Conservation (phyloP, 2,329 filamentous ascomycete species). For the Akanthomyces lecanii region DNA sequence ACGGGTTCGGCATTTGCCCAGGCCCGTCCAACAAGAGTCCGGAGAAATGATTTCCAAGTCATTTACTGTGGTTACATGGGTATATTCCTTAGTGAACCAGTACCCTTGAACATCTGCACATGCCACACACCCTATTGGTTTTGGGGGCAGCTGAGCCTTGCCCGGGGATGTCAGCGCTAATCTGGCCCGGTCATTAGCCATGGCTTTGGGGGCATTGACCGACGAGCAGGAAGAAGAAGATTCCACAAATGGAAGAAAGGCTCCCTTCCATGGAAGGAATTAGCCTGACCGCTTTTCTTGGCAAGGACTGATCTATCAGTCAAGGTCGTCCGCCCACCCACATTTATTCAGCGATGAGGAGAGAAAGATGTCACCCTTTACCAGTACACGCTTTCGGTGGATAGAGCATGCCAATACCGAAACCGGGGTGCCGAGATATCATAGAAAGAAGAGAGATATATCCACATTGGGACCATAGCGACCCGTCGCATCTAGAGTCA, state of each 20-base stretch:
- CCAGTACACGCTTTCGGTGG: no score
- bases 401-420: not conserved
- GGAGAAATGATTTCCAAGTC: not conserved
- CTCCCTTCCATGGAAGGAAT: not conserved
- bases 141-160: not conserved
- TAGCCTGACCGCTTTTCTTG: not conserved
- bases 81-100: not conserved
- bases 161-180: slow-evolving; percentile 1
- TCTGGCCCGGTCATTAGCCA: not conserved
- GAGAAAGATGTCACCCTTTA: no score
- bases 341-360: not conserved
- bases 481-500: not conserved
- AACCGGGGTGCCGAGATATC: not conserved
- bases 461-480: not conserved
- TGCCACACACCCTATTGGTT: no score
- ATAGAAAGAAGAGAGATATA: not conserved
- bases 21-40: not conserved
- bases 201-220: not conserved
- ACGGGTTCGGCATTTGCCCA: not conserved
- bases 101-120: no score
- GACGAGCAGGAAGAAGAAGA: not conserved
- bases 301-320: not conserved
- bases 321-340: not conserved
- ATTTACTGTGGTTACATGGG: not conserved
- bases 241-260: not conserved